Base-by-base conservation (phyloP, 257 asterid genomes). In the Paulownia fortunei region DNA sequence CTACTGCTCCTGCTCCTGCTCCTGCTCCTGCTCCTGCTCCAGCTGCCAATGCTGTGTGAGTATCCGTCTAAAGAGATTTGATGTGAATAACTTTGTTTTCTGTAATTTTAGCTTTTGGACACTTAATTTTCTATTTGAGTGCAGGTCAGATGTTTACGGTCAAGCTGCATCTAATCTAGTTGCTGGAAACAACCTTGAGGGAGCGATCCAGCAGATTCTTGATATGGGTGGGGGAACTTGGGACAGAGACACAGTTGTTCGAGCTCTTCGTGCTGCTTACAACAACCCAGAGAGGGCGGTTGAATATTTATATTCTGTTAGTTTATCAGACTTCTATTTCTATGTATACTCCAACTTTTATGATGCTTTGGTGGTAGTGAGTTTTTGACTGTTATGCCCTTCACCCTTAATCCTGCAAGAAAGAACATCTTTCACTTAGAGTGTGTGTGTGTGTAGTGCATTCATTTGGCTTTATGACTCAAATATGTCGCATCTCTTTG, bases 141-240 rank as follows among this genome's bases (percentile, higher is more conserved):
- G 44, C 87, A 90, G 96, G 60, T 67, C 92, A 13, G 90, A 84
- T 32, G 94, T 88, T 36, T 90, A 90, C 74, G 96, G 89, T 37
- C 85, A 82, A 74, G 92, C 96, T 6, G 94, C 96, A 72, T 87
- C 95, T 24, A 89, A 80, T 85, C 84, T 90, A 32, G 92, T 87
- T 78, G 93, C 96, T 72, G 98, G 93, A 6, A 92, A 51, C 83
- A 92, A 84, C 79, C 92, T 93, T 42, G 97, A 90, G 26, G 92
- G 84, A 72, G 24, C 92, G 11, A 77, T 93, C 80, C 97, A 88
- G 84, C 94, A 92, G 88, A 89, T 94, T 72, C 92, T 94, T 81
- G 94, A 90, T 78, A 89, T 94, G 93, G 98, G 98, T 52, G 98
- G 97, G 30, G 98, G 98, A 58, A 84, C 73, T 41, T 94, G 98